A percentile compares a stretch with the other conserved stretches of the same genome.
These are phyloP conservation scores for Rhizopogon salebrosus DNA, from an alignment of 768 basidiomycete genomes.

Conservation along the genomic window DNA sequence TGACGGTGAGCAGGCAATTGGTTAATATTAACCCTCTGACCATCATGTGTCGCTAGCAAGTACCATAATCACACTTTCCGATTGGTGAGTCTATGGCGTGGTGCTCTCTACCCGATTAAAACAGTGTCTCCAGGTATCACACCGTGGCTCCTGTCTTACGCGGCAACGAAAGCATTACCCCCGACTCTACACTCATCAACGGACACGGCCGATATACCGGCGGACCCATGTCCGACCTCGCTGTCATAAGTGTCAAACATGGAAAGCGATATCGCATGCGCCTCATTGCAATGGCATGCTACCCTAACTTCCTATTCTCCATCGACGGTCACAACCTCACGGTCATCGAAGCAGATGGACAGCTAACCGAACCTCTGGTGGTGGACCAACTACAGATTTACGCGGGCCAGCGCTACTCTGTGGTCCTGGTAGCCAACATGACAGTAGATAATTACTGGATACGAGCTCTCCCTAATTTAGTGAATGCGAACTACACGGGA, in stretches of 20 bases:
- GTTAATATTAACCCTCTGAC: background rate
- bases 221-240: slow-evolving; percentile 26
- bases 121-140: slow-evolving; percentile 9
- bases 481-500: slow-evolving; percentile 31
- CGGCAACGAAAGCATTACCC: slow-evolving; percentile 1
- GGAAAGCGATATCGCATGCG: slow-evolving; percentile 34
- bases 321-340: slow-evolving; percentile 23
- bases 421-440: slow-evolving; percentile 37
- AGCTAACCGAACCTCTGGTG: slow-evolving; percentile 31
- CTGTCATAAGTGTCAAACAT: slow-evolving; percentile 28
- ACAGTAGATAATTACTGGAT: slow-evolving; percentile 37
- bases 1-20: slow-evolving; percentile 13
- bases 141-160: slow-evolving; percentile 11
- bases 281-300: slow-evolving; percentile 35
- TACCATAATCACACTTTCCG: slow-evolving; percentile 35
- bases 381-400: slow-evolving; percentile 33
- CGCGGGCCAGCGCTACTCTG: slow-evolving; percentile 42
- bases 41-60: slow-evolving; percentile 12
- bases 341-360: slow-evolving; percentile 38
- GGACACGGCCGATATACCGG: slow-evolving; percentile 32
- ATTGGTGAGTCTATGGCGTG: slow-evolving; percentile 30
- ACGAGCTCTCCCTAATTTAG: slow-evolving; percentile 1
- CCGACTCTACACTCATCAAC: slow-evolving; percentile 33
- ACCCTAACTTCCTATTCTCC: slow-evolving; percentile 25
- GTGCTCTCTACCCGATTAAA: background rate